These are phyloP conservation scores for Bryum argenteum DNA, from an alignment of 225 moss, liverwort and hornwort genomes.

Conservation along the genomic window DNA sequence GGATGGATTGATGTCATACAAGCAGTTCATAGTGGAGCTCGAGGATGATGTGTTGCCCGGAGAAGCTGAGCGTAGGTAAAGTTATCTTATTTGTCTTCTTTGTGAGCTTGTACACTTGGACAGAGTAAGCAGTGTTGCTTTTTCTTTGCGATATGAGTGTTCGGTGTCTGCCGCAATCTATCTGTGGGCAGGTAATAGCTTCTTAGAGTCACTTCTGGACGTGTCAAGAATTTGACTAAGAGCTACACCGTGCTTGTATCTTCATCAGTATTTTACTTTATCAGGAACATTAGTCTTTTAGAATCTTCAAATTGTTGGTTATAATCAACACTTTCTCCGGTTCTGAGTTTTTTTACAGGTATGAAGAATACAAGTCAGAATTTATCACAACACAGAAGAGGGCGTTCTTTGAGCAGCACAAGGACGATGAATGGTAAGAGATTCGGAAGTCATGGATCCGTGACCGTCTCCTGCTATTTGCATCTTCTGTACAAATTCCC, in stretches of 20 bases:
- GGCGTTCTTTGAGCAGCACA: constrained; percentile 92
- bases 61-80: constrained; percentile 98
- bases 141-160: not conserved
- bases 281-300: constrained; percentile 10
- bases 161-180: not conserved
- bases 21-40: constrained; percentile 97
- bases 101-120: not conserved
- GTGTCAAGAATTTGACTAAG: constrained; percentile 11
- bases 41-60: constrained; percentile 97
- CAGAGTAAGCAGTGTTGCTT: not conserved
- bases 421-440: constrained; percentile 94
- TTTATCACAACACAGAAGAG: constrained; percentile 95
- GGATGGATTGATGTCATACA: constrained; percentile 99
- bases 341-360: constrained; percentile 51
- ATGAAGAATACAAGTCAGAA: constrained; percentile 97
- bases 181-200: constrained; percentile 13
- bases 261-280: not conserved
- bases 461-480: constrained; percentile 19
- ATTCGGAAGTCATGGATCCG: constrained; percentile 8
- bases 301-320: constrained; percentile 3
- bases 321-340: constrained; percentile 18
- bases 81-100: not conserved
- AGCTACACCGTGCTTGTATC: not conserved
- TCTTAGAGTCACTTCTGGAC: not conserved
- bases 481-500: not conserved